phyloP scores from a whole-genome alignment of 176 grass and related monocot species.

The Juncus inflexus region DNA sequence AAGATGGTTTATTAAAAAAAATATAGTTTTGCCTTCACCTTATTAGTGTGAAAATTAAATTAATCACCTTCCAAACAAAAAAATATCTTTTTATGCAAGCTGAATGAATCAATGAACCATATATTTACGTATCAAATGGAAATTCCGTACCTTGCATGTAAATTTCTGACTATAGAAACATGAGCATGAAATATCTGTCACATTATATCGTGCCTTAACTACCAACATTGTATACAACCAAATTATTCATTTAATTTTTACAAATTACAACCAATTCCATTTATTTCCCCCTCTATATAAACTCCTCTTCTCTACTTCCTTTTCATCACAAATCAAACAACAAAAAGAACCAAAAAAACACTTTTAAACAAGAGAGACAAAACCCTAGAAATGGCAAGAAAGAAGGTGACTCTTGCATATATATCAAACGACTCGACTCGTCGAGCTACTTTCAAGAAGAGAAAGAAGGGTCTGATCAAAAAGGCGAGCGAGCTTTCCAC shows the following conservation, averaged over 20 bases:
- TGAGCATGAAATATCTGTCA: conserved; percentile 3
- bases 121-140: background rate
- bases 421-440: conserved; percentile 30
- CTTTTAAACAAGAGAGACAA: too few relatives aligned
- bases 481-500: conserved; percentile 31
- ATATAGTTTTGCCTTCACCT: background rate
- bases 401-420: conserved; percentile 36
- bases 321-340: background rate
- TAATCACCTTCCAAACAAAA: background rate
- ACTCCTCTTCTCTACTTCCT: background rate
- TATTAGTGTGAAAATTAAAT: background rate
- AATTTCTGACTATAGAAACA: conserved; percentile 8
- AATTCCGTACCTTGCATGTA: background rate
- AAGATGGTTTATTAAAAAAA: background rate
- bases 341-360: background rate
- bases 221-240: conserved; percentile 3
- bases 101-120: conserved; percentile 1
- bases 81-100: background rate
- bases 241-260: too few relatives aligned
- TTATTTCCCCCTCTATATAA: background rate
- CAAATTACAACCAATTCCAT: background rate
- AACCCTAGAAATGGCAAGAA: conserved; percentile 25
- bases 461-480: conserved; percentile 33
- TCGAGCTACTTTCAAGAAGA: conserved; percentile 30
- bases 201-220: conserved; percentile 15